Conservation (phyloP, 2,329 filamentous ascomycete genomes). For the Atkinsonella texensis region DNA sequence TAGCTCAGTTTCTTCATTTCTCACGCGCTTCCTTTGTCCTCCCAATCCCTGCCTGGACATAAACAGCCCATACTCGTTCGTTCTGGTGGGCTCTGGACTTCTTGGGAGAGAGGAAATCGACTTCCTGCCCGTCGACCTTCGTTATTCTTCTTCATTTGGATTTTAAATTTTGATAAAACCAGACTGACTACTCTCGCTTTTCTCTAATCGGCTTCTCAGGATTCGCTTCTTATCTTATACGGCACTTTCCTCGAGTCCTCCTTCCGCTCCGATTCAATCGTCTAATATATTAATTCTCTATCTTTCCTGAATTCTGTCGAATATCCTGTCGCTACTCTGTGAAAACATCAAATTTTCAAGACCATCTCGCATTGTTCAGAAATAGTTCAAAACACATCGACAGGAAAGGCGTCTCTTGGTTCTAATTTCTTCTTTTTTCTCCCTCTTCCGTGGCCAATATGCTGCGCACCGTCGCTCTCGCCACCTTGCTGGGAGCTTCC, state of each 20-base stretch:
- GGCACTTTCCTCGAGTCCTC: not conserved
- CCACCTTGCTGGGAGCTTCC: slow-evolving; percentile 20
- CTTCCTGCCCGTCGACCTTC: not conserved
- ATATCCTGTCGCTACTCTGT: not conserved
- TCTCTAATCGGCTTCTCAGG: not conserved
- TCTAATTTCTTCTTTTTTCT: not conserved
- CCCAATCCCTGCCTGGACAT: not conserved
- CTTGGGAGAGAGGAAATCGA: not conserved
- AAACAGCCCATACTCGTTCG: not conserved
- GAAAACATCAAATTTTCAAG: not conserved
- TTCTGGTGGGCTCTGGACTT: not conserved
- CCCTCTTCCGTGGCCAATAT: slow-evolving; percentile 12
- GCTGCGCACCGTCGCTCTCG: slow-evolving; percentile 19
- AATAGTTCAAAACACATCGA: not conserved
- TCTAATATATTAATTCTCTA: not conserved
- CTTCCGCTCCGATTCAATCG: not conserved
- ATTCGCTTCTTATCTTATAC: not conserved
- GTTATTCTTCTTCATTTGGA: not conserved
- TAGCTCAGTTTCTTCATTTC: not conserved
- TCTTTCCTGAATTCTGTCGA: not conserved
- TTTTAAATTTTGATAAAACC: not conserved
- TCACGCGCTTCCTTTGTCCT: not conserved
- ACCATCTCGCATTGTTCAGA: no score
- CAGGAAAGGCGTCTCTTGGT: no score
- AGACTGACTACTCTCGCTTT: slow-evolving; percentile 3